Evolutionary conservation across 176 grass and related monocot genomes (phyloP).

Genomic region (Pontederia paniculata): DNA sequence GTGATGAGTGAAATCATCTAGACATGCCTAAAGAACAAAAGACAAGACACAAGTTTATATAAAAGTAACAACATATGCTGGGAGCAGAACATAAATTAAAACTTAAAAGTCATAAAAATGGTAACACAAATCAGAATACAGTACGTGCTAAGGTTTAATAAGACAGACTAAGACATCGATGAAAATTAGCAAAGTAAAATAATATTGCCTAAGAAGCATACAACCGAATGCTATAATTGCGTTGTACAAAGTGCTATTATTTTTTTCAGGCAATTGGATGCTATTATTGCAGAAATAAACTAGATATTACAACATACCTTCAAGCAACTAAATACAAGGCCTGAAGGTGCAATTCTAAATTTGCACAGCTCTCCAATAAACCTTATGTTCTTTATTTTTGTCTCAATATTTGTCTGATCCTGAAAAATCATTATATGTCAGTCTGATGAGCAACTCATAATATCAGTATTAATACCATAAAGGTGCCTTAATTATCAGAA

Average conservation of each 20-base stretch:
- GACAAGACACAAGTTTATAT: background rate
- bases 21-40: constrained; percentile 59
- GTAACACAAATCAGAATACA: no score
- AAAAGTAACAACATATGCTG: no score
- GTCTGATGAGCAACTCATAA: constrained; percentile 26
- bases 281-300: no score
- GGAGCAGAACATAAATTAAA: no score
- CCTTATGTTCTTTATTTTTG: constrained; percentile 98
- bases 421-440: constrained; percentile 44
- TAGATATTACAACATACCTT: constrained; percentile 69
- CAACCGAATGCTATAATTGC: no score
- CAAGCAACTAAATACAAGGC: constrained; percentile 90
- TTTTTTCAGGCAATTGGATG: no score
- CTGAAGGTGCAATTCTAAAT: constrained; percentile 84
- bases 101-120: no score
- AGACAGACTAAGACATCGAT: background rate
- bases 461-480: constrained; percentile 1
- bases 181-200: background rate
- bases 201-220: no score
- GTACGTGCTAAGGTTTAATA: no score
- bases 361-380: constrained; percentile 99
- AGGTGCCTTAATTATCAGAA: no score
- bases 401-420: constrained; percentile 99
- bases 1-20: constrained; percentile 99
- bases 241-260: no score